Percentiles rank a stretch among this genome's conserved stretches.
Conservation (phyloP, 768 basidiomycete species). For the Trametes cinnabarina region DNA sequence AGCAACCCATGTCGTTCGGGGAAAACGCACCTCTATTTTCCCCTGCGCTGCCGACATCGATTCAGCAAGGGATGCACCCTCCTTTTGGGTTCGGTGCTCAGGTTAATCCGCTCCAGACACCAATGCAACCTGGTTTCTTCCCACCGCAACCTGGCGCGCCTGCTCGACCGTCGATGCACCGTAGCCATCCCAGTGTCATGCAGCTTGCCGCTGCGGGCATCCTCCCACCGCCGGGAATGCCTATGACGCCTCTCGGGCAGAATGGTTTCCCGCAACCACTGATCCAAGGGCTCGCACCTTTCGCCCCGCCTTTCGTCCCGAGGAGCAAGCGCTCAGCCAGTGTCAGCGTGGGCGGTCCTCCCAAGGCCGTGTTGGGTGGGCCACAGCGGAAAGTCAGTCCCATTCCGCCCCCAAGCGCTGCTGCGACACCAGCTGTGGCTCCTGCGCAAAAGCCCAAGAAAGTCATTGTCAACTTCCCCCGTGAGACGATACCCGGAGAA, state of each 20-base stretch:
- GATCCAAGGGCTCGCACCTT: conserved; percentile 27
- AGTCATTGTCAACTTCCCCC: conserved; percentile 66
- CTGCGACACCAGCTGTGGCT: conserved; percentile 29
- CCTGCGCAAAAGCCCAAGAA: conserved; percentile 58
- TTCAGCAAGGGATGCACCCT: conserved; percentile 59
- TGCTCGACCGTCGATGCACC: conserved; percentile 50
- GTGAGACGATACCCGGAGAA: conserved; percentile 50
- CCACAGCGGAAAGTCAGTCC: conserved; percentile 76
- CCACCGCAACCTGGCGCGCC: conserved; percentile 47
- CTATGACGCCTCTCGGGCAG: conserved; percentile 61
- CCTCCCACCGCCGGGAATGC: conserved; percentile 51
- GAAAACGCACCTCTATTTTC: conserved; percentile 55
- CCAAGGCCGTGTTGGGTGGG: conserved; percentile 81
- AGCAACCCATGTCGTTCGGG: conserved; percentile 51
- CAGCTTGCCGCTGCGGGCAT: conserved; percentile 63
- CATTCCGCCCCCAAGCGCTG: conserved; percentile 43
- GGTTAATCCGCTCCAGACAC: conserved; percentile 55
- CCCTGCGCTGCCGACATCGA: conserved; percentile 58
- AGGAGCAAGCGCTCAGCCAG: conserved; percentile 64
- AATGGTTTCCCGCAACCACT: conserved; percentile 54
- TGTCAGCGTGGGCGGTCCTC: conserved; percentile 80
- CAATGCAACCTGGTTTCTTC: conserved; percentile 67
- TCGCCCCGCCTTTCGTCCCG: conserved; percentile 51
- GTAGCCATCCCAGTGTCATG: conserved; percentile 58
- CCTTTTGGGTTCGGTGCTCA: conserved; percentile 38